Evolutionary conservation across 352 stramenopile species (phyloP), one percentile per base, ranked within the genome.

Genomic region (Phytophthora pisi): DNA sequence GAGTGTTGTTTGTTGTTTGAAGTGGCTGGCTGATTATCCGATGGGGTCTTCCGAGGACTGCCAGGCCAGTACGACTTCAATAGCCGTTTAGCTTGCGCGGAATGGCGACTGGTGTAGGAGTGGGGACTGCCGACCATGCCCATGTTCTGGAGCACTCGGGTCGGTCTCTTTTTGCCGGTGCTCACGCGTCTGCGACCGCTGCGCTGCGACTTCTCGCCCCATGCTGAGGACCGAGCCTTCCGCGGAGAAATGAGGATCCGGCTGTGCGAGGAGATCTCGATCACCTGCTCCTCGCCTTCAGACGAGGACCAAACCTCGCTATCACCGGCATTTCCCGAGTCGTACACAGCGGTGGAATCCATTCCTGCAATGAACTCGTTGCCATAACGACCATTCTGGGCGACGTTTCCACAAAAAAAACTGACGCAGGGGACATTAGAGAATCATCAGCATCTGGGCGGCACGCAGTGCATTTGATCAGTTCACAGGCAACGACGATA

Each of bases 171-270:
- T 24, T 66, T 61, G 34, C 6, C 40, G 13, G 28, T 10, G 18
- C 3, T 61, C 26, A 45, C 10, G 3, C 26, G 23, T 3, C 24
- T 56, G n/a, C 61, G 51, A 3, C 51, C 28, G n/a, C 50, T 49
- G 53, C 56, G 13, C 34, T 64, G 49, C 46, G 31, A 45, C 16
- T 69, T 69, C 24, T 66, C 46, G 6, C 53, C 34, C 61, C 61
- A 76, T 45, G 60, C 24, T 16, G 68, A 72, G 15, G 49, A 15
- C 3, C 54, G 34, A 31, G 67, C 43, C 11, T 68, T 79, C 2
- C 75, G 63, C 10, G 82, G 82, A 11, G 82, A 91, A 72, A 91
- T 85, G 45, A 91, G 62, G 54, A 88, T 86, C 30, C 74, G 66
- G 51, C 80, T 89, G 64, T 72, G 82, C 30, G 80, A 81, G 42